Conservation (phyloP, 2,329 filamentous ascomycete species). For the Penicillium hordei region DNA sequence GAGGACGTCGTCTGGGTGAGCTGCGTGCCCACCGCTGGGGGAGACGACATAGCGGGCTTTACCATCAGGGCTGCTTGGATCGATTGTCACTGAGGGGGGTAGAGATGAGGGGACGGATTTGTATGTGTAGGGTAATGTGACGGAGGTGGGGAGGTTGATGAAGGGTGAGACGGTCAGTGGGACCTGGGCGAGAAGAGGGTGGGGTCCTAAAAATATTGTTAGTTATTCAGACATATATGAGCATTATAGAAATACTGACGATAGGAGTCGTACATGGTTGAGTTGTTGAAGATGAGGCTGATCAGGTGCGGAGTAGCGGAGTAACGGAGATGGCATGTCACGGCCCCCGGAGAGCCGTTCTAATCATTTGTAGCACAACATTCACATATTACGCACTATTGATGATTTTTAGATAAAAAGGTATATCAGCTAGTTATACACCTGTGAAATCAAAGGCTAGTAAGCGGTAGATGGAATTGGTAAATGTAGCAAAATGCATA, state of each 20-base stretch:
- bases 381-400: neutral
- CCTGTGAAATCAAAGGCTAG: neutral
- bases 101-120: conserved; percentile 84
- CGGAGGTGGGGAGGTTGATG: conserved; percentile 81
- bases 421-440: too few species aligned
- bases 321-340: neutral
- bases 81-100: conserved; percentile 66
- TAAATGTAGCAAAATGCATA: neutral
- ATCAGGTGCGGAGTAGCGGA: conserved; percentile 11
- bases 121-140: conserved; percentile 94
- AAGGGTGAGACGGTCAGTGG: conserved; percentile 93
- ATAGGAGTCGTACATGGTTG: conserved; percentile 47
- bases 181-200: conserved; percentile 87
- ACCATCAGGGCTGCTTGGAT: conserved; percentile 44
- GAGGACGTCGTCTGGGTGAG: conserved; percentile 83
- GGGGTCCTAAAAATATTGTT: conserved; percentile 57
- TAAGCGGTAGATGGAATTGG: neutral
- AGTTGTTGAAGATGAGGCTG: neutral
- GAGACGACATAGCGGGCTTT: conserved; percentile 74
- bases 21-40: conserved; percentile 73
- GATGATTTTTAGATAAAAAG: neutral
- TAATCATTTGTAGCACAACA: neutral
- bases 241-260: conserved; percentile 32
- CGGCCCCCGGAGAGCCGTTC: neutral
- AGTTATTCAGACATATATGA: neutral